Evolutionary conservation across 306 rosid species (phyloP), one percentile per base, ranked within the genome.

Genomic region (Vigna radiata): DNA sequence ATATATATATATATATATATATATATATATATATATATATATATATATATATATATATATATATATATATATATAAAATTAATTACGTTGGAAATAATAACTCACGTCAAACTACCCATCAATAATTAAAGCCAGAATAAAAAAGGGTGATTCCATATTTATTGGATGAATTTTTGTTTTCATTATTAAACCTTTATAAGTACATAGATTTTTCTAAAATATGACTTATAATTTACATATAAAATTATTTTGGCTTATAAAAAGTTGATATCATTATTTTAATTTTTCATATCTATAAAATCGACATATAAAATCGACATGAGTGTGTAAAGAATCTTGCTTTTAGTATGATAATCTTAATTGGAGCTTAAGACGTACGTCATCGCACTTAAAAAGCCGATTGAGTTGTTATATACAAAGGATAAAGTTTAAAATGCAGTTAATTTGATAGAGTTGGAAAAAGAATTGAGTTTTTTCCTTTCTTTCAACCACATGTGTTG

Each of bases 401-500:
- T 56, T 56, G 56, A 41, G n/a, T 27, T 41, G 15, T 50, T 17
- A 62, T 8, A 36, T 16, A 9, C 14, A 71, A 39, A 37, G 36
- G 71, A 65, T 65, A 65, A 65, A 10, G 10, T 66, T 66, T 43
- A 41, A 66, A 18, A 66, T 18, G 12, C 18, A 18, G 71, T 43
- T 66, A 66, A 66, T 41, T 65, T 10, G 49, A 39, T 17, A 16
- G 17, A 10, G 52, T 4, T 10, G n/a, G 11, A 36, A 64, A 17
- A 37, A 37, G 0, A 64, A 39, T 17, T 18, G 14, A 65, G 70
- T 2, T 36, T 63, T 5, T 29, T 31, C 71, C 75, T 56, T 29
- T 60, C 7, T 76, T 81, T 73, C 64, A 77, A 27, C 44, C 78
- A 77, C 55, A 19, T 83, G 19, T 83, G 18, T 61, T 25, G 73